Evolutionary conservation across 2,329 filamentous ascomycete species (phyloP).

Genomic region (Trichocomaceae sp.): DNA sequence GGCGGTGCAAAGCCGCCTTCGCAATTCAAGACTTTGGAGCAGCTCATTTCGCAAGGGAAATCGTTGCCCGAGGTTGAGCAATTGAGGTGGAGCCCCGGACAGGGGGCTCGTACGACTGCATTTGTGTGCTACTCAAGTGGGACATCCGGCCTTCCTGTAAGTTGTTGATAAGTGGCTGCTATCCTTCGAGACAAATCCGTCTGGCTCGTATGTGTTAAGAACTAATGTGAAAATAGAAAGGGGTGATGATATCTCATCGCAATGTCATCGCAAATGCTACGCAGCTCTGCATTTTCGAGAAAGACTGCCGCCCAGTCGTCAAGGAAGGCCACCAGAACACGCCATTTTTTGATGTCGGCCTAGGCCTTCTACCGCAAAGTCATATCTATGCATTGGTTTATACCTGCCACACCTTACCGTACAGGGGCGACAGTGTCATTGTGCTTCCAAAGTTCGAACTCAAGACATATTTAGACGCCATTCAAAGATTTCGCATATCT

Average conservation of each 20-base stretch:
- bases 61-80: constrained; percentile 34
- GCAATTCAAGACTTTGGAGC: constrained; percentile 57
- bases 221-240: constrained; percentile 52
- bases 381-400: constrained; percentile 76
- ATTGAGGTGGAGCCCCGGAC: constrained; percentile 36
- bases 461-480: constrained; percentile 53
- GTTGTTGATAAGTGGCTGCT: constrained; percentile 23
- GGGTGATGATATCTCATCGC: constrained; percentile 72
- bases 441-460: constrained; percentile 70
- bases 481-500: constrained; percentile 63
- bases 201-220: neutral
- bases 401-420: constrained; percentile 59
- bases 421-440: constrained; percentile 66
- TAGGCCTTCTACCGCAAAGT: constrained; percentile 71
- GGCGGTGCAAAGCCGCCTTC: constrained; percentile 40
- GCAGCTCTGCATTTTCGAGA: constrained; percentile 53
- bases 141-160: constrained; percentile 68
- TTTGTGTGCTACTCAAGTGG: constrained; percentile 77
- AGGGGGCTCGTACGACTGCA: constrained; percentile 55
- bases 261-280: constrained; percentile 73
- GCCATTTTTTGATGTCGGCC: constrained; percentile 49
- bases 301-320: constrained; percentile 23
- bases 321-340: constrained; percentile 32
- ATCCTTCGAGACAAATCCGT: neutral
- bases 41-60: constrained; percentile 58